Conservation (phyloP, 106 monocot species). For the Apostasia ramifera region DNA sequence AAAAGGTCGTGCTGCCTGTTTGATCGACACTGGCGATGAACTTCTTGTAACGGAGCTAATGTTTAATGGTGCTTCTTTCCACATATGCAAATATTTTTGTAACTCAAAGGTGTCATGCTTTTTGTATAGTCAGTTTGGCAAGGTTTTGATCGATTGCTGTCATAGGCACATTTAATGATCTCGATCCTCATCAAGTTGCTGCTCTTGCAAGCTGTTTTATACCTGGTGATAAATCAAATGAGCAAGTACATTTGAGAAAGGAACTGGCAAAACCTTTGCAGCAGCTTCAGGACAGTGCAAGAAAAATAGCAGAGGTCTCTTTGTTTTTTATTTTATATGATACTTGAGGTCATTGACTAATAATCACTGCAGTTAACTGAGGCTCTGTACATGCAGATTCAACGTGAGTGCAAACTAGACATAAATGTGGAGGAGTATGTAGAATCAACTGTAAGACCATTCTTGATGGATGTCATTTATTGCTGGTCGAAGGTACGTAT, state of each 20-base stretch:
- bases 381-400: conserved; percentile 42
- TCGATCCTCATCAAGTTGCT: conserved; percentile 89
- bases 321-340: conserved; percentile 5
- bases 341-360: neutral
- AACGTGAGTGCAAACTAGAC: conserved; percentile 95
- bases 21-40: conserved; percentile 98
- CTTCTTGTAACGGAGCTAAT: conserved; percentile 96
- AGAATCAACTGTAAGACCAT: conserved; percentile 86
- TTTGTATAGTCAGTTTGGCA: neutral
- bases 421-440: conserved; percentile 97
- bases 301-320: conserved; percentile 91
- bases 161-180: conserved; percentile 95
- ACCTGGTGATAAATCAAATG: conserved; percentile 96
- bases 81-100: neutral
- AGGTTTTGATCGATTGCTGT: conserved; percentile 4
- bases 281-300: conserved; percentile 94
- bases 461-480: conserved; percentile 98
- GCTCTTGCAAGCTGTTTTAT: conserved; percentile 96
- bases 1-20: conserved; percentile 96
- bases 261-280: conserved; percentile 86
- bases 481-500: conserved; percentile 92
- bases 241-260: conserved; percentile 76
- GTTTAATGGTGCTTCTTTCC: conserved; percentile 68
- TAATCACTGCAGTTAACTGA: neutral
- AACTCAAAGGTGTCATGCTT: neutral